Base-by-base conservation (phyloP, 1,139 yeast genomes). In the Geotrichum phurueaensis region DNA sequence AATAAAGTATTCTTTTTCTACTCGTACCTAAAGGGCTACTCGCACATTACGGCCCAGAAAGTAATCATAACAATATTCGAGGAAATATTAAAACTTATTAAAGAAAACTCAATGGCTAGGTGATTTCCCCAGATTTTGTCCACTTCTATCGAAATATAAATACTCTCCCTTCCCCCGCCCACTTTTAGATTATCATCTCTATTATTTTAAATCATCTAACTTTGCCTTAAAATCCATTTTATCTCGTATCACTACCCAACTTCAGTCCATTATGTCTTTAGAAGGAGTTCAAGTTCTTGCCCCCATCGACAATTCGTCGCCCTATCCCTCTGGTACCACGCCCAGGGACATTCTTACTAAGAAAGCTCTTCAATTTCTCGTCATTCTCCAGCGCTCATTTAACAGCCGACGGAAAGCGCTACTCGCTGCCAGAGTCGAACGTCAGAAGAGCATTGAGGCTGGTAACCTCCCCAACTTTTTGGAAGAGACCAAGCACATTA, bases 391-490 rank as follows among this genome's bases (percentile, higher is more conserved):
- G 75, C 83, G 92, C 69, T 78, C 85, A 60, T 87, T 87, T 78
- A 81, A 86, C 69, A 77, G 75, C 60, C 81, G 81, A 54, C 82
- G 95, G 74, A 78, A 81, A 70, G 79, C 79, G 65, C 80, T 87
- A 68, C 81, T 87, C 65, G 79, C 79, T 54, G 81, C 83, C 71
- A 82, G 94, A 69, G 80, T 79, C 64, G 77, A 75, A 57, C 84
- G 83, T 65, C 94, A 87, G 74, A 75, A 73, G 62, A 78, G 78
- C 67, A 81, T 89, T 71, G 92, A 87, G 68, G 78, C 76, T 33
- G 95, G 95, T 56, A 78, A 79, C 66, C 77, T 86, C 67, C 94
- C 94, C 53, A 84, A 84, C 70, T 87, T 87, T 75, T 75, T 85
- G 63, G 86, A 87, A 31, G 89, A 85, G 71, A 87, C 94, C 48